Conservation (phyloP, 192 early-diverging fungal genomes). For the Coemansia sp. region DNA sequence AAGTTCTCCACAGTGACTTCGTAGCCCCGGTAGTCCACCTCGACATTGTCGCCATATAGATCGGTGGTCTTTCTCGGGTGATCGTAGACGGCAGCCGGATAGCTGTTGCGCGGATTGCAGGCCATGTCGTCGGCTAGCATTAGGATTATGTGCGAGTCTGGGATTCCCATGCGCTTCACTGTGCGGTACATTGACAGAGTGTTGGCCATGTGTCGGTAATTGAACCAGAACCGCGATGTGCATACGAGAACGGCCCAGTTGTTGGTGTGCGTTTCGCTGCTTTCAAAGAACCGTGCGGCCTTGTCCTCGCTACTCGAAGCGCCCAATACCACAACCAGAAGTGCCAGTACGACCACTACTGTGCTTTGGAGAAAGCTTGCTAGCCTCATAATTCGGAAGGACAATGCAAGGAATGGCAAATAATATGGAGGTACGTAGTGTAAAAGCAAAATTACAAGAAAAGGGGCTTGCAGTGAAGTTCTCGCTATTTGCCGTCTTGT, state of each 20-base stretch:
- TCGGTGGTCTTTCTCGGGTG: slow-evolving; percentile 79
- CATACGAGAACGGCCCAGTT: slow-evolving; percentile 99
- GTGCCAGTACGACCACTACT: background rate
- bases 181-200: slow-evolving; percentile 98
- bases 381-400: background rate
- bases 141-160: slow-evolving; percentile 98
- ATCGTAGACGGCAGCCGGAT: slow-evolving; percentile 91
- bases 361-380: background rate
- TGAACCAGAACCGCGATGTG: slow-evolving; percentile 99
- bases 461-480: too few relatives aligned
- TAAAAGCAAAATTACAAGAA: background rate
- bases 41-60: slow-evolving; percentile 94
- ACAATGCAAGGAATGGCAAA: background rate
- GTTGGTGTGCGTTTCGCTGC: slow-evolving; percentile 75
- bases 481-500: background rate
- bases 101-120: slow-evolving; percentile 92
- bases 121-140: slow-evolving; percentile 99
- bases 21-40: slow-evolving; percentile 98
- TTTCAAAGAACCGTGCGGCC: slow-evolving; percentile 60
- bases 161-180: slow-evolving; percentile 96
- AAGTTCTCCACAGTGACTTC: slow-evolving; percentile 99
- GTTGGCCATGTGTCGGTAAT: slow-evolving; percentile 98
- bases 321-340: background rate
- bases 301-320: slow-evolving; percentile 1
- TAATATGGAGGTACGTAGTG: background rate